Conservation (phyloP, 1,284 basidiomycete species). For the Trametes pubescens region DNA sequence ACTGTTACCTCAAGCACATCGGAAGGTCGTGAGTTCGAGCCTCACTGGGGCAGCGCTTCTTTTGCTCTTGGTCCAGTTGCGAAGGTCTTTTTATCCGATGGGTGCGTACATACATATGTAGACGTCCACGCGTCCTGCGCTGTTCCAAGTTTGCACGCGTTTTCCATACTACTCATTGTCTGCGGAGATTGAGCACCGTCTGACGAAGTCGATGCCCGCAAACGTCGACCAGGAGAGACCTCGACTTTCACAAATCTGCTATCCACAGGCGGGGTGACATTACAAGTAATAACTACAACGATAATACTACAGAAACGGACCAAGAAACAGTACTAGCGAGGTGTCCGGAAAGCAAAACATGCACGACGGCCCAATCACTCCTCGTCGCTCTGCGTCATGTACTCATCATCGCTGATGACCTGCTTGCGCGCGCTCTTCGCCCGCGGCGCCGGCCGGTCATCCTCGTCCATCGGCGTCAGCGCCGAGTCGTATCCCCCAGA, state of each 20-base stretch:
- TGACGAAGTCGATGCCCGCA: no score
- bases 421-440: conserved; percentile 67
- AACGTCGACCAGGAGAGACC: no score
- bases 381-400: conserved; percentile 48
- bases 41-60: conserved; percentile 66
- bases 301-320: conserved; percentile 23
- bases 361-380: conserved; percentile 36
- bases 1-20: conserved; percentile 66
- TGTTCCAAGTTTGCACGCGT: no score
- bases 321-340: conserved; percentile 12
- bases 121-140: no score
- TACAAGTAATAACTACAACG: conserved; percentile 26
- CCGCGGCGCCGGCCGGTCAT: conserved; percentile 61
- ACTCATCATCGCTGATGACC: conserved; percentile 80
- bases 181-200: no score
- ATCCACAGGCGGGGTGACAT: conserved; percentile 10
- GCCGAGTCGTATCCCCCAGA: conserved; percentile 69
- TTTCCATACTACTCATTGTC: no score
- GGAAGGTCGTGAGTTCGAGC: conserved; percentile 82
- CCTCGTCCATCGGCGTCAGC: conserved; percentile 81
- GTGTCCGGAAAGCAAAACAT: conserved; percentile 10
- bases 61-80: no score
- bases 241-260: background rate
- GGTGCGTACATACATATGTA: no score
- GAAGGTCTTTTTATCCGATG: no score